Evolutionary conservation across 345 rosid genomes (phyloP).

Genomic region (Bruguiera gymnorhiza): DNA sequence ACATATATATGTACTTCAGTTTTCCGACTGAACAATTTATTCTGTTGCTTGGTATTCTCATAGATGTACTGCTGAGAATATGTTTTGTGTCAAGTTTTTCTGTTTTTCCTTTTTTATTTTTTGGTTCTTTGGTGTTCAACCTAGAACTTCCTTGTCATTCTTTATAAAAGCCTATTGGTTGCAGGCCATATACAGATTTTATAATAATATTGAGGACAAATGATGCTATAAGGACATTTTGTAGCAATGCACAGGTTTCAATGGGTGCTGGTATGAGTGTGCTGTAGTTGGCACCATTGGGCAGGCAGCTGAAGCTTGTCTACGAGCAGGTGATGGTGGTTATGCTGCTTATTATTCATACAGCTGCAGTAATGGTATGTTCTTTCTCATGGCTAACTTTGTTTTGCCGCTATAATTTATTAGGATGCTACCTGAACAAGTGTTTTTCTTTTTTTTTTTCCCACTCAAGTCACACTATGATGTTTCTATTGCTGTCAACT

Average conservation of each 20-base stretch:
- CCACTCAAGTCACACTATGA: background rate
- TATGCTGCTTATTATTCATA: constrained; percentile 93
- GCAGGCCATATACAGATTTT: constrained; percentile 89
- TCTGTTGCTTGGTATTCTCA: background rate
- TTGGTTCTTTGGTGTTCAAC: background rate
- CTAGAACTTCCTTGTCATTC: background rate
- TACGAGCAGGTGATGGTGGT: constrained; percentile 93
- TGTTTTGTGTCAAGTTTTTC: background rate
- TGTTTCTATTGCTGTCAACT: no score
- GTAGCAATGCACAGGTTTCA: constrained; percentile 74
- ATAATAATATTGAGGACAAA: constrained; percentile 76
- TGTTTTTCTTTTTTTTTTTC: background rate
- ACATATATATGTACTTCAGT: background rate
- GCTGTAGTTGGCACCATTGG: constrained; percentile 84
- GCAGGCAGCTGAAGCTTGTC: constrained; percentile 79
- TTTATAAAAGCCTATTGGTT: constrained; percentile 13
- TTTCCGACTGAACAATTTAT: background rate
- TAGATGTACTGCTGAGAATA: background rate
- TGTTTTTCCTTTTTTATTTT: no score
- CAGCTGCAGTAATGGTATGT: constrained; percentile 94
- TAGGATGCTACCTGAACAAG: background rate
- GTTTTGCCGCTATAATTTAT: background rate
- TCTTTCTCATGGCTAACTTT: background rate
- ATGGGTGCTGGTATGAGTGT: constrained; percentile 89
- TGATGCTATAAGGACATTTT: constrained; percentile 79